Evolutionary conservation across 2,329 filamentous ascomycete genomes (phyloP).

Genomic region (Bisporella sp.): DNA sequence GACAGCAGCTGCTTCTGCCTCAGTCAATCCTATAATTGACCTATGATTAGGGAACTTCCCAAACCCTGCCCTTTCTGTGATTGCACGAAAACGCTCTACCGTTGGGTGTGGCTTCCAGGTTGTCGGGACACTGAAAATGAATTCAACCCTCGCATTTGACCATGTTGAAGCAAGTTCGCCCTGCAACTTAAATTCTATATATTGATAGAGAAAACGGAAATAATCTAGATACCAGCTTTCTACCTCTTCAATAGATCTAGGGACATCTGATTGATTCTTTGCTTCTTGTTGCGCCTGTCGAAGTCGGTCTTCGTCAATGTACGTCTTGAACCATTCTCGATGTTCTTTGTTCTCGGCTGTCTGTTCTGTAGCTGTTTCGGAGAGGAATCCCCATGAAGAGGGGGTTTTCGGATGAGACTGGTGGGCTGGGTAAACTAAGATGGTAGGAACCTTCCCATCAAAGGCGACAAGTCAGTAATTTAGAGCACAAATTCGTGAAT

Average conservation of each 20-base stretch:
- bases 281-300: constrained; percentile 12
- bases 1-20: constrained; percentile 47
- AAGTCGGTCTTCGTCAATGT: constrained; percentile 26
- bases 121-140: constrained; percentile 35
- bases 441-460: constrained; percentile 12
- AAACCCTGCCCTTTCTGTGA: constrained; percentile 27
- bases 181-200: constrained; percentile 24
- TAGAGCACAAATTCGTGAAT: too few species aligned
- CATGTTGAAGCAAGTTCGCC: constrained; percentile 12
- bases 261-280: constrained; percentile 24
- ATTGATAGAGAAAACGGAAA: constrained; percentile 27
- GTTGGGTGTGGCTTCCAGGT: constrained; percentile 32
- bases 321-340: constrained; percentile 32
- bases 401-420: neutral
- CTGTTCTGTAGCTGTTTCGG: constrained; percentile 20
- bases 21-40: constrained; percentile 39
- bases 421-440: constrained; percentile 13
- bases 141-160: constrained; percentile 22
- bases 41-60: constrained; percentile 27
- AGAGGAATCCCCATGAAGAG: constrained; percentile 30
- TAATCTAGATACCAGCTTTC: constrained; percentile 23
- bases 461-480: too few species aligned
- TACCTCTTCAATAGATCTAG: constrained; percentile 9
- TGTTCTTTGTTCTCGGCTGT: constrained; percentile 23
- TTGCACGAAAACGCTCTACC: constrained; percentile 27